A percentile compares a stretch with the other conserved stretches of the same genome.
phyloP scores from a whole-genome alignment of 2,329 filamentous ascomycete genomes.

The Sarocladiaceae sp. region DNA sequence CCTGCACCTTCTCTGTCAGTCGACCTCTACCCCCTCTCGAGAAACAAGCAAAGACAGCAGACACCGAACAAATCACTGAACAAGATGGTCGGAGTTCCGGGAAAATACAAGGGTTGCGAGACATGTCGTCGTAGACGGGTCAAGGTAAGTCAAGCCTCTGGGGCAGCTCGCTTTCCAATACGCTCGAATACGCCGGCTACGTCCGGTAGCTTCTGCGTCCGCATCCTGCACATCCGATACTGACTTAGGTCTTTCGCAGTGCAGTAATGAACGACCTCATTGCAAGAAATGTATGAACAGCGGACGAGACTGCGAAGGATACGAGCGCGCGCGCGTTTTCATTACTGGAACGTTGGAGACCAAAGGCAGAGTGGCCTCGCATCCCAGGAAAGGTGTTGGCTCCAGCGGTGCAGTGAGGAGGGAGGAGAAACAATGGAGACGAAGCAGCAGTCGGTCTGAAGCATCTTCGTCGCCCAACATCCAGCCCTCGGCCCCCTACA shows the following conservation, averaged over 20 bases:
- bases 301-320: slow-evolving; percentile 53
- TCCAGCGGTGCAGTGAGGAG: neutral
- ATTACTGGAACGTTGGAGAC: slow-evolving; percentile 53
- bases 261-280: slow-evolving; percentile 53
- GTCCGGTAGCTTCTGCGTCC: too few species aligned
- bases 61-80: neutral
- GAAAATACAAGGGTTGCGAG: slow-evolving; percentile 59
- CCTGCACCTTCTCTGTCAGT: too few species aligned
- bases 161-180: neutral
- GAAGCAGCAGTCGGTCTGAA: slow-evolving; percentile 16
- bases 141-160: slow-evolving; percentile 36
- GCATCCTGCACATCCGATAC: too few species aligned
- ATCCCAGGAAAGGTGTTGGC: slow-evolving; percentile 35
- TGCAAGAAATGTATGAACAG: slow-evolving; percentile 55
- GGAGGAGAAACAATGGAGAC: slow-evolving; percentile 7
- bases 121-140: slow-evolving; percentile 54
- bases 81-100: slow-evolving; percentile 54
- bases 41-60: neutral
- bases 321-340: slow-evolving; percentile 57
- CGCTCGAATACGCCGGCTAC: neutral
- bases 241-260: slow-evolving; percentile 32
- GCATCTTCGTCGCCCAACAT: slow-evolving; percentile 25
- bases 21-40: neutral
- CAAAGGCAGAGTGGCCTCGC: slow-evolving; percentile 50
- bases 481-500: slow-evolving; percentile 32